These are phyloP conservation scores for Kodamaea jinghongensis DNA, from an alignment of 805 yeast genomes.

Conservation along the genomic window DNA sequence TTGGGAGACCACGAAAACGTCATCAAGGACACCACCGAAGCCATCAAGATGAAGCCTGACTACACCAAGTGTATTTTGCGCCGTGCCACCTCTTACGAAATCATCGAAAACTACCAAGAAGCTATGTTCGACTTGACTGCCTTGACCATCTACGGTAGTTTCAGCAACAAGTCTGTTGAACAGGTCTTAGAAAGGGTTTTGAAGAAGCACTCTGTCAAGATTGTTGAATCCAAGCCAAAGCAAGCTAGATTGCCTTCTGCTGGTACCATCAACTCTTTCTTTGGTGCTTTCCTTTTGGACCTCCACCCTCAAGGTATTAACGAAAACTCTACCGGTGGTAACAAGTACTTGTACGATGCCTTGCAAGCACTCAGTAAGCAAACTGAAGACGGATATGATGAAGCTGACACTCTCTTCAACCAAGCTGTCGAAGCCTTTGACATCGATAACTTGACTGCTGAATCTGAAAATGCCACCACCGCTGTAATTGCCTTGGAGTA, in stretches of 20 bases:
- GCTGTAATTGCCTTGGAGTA: conserved; percentile 79
- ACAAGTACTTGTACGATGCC: conserved; percentile 63
- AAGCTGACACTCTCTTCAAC: conserved; percentile 55
- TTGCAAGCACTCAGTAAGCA: conserved; percentile 51
- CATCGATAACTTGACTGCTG: conserved; percentile 28
- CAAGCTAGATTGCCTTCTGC: conserved; percentile 71
- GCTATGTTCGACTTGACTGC: conserved; percentile 92
- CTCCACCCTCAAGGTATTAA: conserved; percentile 46
- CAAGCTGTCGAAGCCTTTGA: conserved; percentile 56
- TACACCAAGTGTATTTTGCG: conserved; percentile 89
- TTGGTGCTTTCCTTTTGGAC: conserved; percentile 76
- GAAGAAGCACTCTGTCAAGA: conserved; percentile 71
- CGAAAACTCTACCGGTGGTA: conserved; percentile 55
- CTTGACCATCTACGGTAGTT: conserved; percentile 79
- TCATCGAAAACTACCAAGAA: conserved; percentile 70
- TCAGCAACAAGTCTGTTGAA: conserved; percentile 74
- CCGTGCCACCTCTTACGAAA: conserved; percentile 90
- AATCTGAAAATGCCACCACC: conserved; percentile 37
- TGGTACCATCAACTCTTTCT: conserved; percentile 79
- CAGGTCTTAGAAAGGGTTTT: conserved; percentile 82
- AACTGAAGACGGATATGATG: conserved; percentile 58
- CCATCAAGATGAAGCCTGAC: conserved; percentile 82
- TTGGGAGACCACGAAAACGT: conserved; percentile 78
- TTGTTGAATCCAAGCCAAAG: conserved; percentile 56
- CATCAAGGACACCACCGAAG: conserved; percentile 81